Conservation (phyloP, 345 rosid genomes). For the Nasturtium officinale region DNA sequence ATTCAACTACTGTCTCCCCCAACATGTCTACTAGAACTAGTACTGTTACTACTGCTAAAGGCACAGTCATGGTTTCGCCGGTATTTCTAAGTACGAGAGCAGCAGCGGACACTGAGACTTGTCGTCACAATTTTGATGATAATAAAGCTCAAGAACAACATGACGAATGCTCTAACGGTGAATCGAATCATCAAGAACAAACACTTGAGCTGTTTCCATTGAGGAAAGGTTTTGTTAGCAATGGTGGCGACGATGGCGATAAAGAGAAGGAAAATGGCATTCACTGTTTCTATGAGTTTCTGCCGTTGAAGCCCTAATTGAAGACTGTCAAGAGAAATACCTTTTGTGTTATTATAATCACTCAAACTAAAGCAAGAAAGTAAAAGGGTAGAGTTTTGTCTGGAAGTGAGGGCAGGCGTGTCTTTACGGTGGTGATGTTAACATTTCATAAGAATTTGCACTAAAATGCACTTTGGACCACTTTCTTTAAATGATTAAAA, state of each 20-base stretch:
- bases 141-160: slow-evolving; percentile 41
- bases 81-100: slow-evolving; percentile 19
- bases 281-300: slow-evolving; percentile 76
- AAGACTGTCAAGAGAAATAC: not conserved
- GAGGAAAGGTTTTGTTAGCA: slow-evolving; percentile 41
- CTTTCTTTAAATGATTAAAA: slow-evolving; percentile 41
- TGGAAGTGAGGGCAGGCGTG: slow-evolving; percentile 43
- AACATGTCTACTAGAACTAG: slow-evolving; percentile 24
- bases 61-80: slow-evolving; percentile 21
- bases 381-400: slow-evolving; percentile 41
- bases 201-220: slow-evolving; percentile 80
- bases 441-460: slow-evolving; percentile 53
- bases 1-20: slow-evolving; percentile 40
- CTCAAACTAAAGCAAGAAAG: not conserved
- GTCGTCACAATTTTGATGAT: not conserved
- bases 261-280: slow-evolving; percentile 45
- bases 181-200: slow-evolving; percentile 45
- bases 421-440: slow-evolving; percentile 42
- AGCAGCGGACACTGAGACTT: slow-evolving; percentile 43
- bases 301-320: slow-evolving; percentile 58
- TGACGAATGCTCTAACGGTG: slow-evolving; percentile 19
- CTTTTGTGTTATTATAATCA: slow-evolving; percentile 9
- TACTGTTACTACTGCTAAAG: slow-evolving; percentile 27
- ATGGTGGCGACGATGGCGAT: slow-evolving; percentile 38
- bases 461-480: slow-evolving; percentile 56